Conservation (phyloP, 2,329 filamentous ascomycete species). For the Fusarium sulawesiense region DNA sequence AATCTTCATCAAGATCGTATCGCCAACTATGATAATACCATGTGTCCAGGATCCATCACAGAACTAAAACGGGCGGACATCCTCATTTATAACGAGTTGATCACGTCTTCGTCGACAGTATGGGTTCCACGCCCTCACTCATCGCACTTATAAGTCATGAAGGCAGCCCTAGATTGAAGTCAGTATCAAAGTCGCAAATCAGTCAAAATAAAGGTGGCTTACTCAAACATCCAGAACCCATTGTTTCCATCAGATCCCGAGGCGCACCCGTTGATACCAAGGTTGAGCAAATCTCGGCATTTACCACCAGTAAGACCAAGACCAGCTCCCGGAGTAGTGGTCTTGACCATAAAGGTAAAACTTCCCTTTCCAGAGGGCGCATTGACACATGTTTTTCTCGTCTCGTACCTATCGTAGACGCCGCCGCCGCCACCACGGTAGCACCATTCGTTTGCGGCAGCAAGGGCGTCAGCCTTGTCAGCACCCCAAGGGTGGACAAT, state of each 20-base stretch:
- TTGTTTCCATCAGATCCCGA: not conserved
- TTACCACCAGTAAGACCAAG: not conserved
- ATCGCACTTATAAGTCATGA: not conserved
- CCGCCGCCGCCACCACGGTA: not conserved
- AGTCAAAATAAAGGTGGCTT: accelerated
- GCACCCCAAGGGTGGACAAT: conserved; percentile 7
- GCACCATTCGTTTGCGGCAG: conserved; percentile 13
- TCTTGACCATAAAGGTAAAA: not conserved
- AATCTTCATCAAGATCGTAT: accelerated
- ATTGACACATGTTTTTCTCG: conserved; percentile 12
- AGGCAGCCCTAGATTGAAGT: not conserved
- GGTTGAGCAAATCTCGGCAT: not conserved
- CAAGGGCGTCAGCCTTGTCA: conserved; percentile 8
- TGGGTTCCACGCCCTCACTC: not conserved
- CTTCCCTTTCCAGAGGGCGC: conserved; percentile 12
- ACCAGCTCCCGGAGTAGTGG: no score
- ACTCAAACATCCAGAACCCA: conserved; percentile 20
- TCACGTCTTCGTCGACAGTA: not conserved
- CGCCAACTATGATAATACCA: accelerated
- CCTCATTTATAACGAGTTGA: accelerated
- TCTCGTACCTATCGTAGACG: not conserved
- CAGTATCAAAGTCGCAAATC: accelerated
- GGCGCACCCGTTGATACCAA: conserved; percentile 7
- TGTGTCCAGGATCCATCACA: accelerated
- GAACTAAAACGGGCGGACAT: accelerated